Evolutionary conservation across 1,284 basidiomycete genomes (phyloP).

Genomic region (Acaromyces ingoldii): DNA sequence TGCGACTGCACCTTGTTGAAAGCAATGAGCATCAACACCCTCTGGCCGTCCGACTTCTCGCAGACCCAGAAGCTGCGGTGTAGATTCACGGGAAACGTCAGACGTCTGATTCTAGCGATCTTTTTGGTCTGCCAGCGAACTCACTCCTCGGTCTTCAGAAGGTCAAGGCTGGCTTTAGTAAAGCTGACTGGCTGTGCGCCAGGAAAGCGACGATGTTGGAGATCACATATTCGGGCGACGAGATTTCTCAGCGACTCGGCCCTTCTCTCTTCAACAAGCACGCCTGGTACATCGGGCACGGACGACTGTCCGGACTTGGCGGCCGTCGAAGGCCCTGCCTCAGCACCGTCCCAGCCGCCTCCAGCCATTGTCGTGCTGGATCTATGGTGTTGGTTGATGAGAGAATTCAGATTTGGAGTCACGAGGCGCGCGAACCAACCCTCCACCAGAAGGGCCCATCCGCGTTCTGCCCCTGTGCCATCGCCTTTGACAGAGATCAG

Average conservation of each 20-base stretch:
- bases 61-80: conserved; percentile 87
- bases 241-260: neutral
- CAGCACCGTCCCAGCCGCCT: no score
- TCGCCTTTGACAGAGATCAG: no score
- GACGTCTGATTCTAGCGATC: neutral
- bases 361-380: no score
- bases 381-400: no score
- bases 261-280: neutral
- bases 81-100: neutral
- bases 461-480: no score
- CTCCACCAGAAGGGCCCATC: no score
- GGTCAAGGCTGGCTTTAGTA: conserved; percentile 23
- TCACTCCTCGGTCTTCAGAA: conserved; percentile 26
- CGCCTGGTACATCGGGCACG: conserved; percentile 13
- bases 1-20: conserved; percentile 54
- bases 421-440: no score
- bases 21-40: conserved; percentile 79
- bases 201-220: conserved; percentile 18
- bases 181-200: conserved; percentile 46
- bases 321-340: no score
- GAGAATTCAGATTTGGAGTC: no score
- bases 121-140: neutral
- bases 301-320: no score
- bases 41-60: conserved; percentile 97
- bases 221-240: neutral